Evolutionary conservation across 2,329 filamentous ascomycete genomes (phyloP).

Genomic region (Tolypocladium pustulatum): DNA sequence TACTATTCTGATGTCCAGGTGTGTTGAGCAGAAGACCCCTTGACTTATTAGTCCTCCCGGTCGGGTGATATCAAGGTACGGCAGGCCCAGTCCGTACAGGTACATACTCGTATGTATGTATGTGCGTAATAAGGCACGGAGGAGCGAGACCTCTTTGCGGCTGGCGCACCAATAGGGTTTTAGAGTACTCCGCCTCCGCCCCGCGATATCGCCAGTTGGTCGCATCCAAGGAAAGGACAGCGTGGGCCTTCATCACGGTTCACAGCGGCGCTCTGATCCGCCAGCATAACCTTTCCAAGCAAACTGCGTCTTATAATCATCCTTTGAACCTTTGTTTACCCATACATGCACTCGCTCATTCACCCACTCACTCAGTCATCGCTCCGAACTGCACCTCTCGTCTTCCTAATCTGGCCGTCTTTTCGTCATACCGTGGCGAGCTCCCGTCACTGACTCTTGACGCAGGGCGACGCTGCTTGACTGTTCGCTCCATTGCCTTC

Average conservation of each 20-base stretch:
- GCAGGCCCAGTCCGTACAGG: too few species aligned
- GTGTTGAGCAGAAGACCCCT: too few species aligned
- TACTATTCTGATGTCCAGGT: too few species aligned
- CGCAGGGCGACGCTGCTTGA: neutral
- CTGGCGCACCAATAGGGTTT: neutral
- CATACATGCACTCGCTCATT: neutral
- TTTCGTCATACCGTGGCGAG: neutral
- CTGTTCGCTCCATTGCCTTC: neutral
- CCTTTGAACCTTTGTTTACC: neutral
- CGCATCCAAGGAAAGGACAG: neutral
- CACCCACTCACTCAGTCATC: neutral
- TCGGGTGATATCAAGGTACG: too few species aligned
- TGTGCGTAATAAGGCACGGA: too few species aligned
- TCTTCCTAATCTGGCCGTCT: neutral
- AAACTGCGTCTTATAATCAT: neutral
- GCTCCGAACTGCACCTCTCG: neutral
- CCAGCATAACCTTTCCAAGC: neutral
- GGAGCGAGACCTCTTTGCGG: neutral
- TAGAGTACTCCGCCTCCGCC: neutral
- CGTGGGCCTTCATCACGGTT: neutral
- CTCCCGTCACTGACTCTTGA: neutral
- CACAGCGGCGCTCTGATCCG: neutral
- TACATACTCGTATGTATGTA: too few species aligned
- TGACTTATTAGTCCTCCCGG: too few species aligned
- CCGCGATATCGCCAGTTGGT: neutral